Percentiles rank a stretch among this genome's conserved stretches.
Evolutionary conservation across 2,329 filamentous ascomycete genomes (phyloP).

Genomic region (Paecilomyces niveus): DNA sequence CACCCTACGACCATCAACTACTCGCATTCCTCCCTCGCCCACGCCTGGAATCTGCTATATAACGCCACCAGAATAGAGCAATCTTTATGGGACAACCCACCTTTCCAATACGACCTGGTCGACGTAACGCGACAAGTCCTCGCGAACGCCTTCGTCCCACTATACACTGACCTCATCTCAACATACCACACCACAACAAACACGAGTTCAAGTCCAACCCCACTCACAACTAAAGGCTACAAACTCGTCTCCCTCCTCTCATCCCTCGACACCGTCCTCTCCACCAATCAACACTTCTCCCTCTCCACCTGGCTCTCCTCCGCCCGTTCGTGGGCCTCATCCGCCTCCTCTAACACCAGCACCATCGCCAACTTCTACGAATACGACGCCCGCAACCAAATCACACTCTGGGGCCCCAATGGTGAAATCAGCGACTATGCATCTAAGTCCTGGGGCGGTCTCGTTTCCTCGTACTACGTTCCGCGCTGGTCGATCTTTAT

Average conservation of each 20-base stretch:
- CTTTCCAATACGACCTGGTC: conserved; percentile 43
- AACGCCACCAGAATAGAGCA: conserved; percentile 24
- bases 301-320: conserved; percentile 36
- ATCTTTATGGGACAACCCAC: conserved; percentile 33
- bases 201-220: conserved; percentile 9
- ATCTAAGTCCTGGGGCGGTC: conserved; percentile 42
- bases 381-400: conserved; percentile 44
- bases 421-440: conserved; percentile 47
- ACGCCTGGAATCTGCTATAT: conserved; percentile 36
- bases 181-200: conserved; percentile 22
- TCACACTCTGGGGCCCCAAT: conserved; percentile 45
- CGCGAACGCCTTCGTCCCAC: conserved; percentile 38
- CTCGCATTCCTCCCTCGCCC: conserved; percentile 28
- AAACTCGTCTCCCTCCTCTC: conserved; percentile 28
- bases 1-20: conserved; percentile 39
- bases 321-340: conserved; percentile 26
- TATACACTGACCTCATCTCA: conserved; percentile 31
- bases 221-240: conserved; percentile 17
- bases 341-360: conserved; percentile 5
- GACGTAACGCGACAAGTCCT: conserved; percentile 45
- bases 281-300: conserved; percentile 36
- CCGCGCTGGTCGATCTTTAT: conserved; percentile 43
- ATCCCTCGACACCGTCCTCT: conserved; percentile 37
- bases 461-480: conserved; percentile 42
- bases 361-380: conserved; percentile 31